These are phyloP conservation scores for Rosa multiflora DNA, from an alignment of 306 rosid genomes.

Conservation along the genomic window DNA sequence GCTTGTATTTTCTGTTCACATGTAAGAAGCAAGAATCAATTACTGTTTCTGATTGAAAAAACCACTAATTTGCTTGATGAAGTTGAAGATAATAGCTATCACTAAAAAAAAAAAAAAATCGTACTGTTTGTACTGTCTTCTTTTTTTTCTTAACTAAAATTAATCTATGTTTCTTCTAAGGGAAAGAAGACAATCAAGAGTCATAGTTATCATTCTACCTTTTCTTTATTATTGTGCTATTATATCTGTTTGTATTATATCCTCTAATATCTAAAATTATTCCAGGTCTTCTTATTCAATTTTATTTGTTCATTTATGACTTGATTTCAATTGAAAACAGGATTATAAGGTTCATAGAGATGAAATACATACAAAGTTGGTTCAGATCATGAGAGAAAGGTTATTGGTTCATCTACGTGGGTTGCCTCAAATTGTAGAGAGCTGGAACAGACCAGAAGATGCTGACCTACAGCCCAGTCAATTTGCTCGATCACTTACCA, in stretches of 20 bases:
- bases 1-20: neutral
- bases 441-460: constrained; percentile 96
- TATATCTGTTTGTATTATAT: neutral
- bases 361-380: constrained; percentile 93
- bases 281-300: no score
- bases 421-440: constrained; percentile 91
- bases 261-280: neutral
- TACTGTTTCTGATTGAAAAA: neutral
- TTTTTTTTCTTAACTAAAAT: neutral
- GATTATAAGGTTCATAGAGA: constrained; percentile 96
- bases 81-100: neutral
- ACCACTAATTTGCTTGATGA: neutral
- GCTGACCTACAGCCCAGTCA: constrained; percentile 91
- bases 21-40: neutral
- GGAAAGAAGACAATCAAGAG: neutral
- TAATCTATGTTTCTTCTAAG: neutral
- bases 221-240: neutral
- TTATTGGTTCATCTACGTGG: constrained; percentile 83
- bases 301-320: neutral
- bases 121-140: neutral
- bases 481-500: constrained; percentile 93
- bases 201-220: neutral
- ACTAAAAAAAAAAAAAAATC: neutral
- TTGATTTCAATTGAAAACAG: constrained; percentile 38
- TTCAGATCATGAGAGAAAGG: constrained; percentile 99